These are phyloP conservation scores for Coelastrella sp. DNA, from an alignment of 139 green algal species.

Conservation along the genomic window DNA sequence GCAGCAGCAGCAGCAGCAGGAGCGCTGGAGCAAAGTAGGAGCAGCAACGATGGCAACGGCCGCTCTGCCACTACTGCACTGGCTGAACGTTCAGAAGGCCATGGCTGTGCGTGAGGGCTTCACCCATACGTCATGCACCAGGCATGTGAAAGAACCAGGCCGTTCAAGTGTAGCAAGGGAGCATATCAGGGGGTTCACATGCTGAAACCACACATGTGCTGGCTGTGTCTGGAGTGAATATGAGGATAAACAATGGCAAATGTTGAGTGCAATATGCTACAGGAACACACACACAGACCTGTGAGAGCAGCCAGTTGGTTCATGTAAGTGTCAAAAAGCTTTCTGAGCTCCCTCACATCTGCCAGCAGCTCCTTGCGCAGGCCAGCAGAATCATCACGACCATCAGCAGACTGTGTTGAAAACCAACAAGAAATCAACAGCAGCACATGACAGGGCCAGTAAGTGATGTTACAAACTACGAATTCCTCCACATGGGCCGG, in stretches of 20 bases:
- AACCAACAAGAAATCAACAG: background rate
- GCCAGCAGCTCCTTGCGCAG: conserved; percentile 35
- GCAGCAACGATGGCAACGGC: background rate
- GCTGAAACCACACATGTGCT: too few relatives aligned
- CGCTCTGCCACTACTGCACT: background rate
- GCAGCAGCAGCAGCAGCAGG: background rate
- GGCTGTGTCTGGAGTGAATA: too few relatives aligned
- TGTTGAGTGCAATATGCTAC: too few relatives aligned
- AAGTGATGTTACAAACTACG: background rate
- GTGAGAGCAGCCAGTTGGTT: conserved; percentile 30
- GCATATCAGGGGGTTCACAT: too few relatives aligned
- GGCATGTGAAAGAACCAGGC: too few relatives aligned
- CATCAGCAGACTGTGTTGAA: background rate
- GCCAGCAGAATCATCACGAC: conserved; percentile 9
- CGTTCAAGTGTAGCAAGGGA: too few relatives aligned
- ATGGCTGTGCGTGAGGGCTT: too few relatives aligned
- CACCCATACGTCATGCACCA: too few relatives aligned
- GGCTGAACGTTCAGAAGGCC: too few relatives aligned
- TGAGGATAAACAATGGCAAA: too few relatives aligned
- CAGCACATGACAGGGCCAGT: background rate
- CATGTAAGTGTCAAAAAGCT: conserved; percentile 37
- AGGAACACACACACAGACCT: background rate
- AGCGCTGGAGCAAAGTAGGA: background rate
- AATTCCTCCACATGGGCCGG: too few relatives aligned
- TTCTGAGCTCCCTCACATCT: conserved; percentile 34